Base-by-base conservation (phyloP, 371 early-diverging fungal genomes). In the Rhizopus microsporus region DNA sequence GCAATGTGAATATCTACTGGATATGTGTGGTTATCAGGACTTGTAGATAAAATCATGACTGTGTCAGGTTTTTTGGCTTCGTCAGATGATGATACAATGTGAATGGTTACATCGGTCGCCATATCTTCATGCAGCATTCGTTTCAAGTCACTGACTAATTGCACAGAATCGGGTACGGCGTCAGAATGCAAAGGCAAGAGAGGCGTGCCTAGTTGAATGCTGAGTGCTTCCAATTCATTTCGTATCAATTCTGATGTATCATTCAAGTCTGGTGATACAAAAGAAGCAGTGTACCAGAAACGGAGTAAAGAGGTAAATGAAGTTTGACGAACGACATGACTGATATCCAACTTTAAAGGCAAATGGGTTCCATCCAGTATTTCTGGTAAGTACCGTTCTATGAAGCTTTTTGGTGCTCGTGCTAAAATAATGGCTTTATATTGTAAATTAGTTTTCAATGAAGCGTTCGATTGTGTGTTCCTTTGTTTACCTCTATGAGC, bases 251-350 rank as follows among this genome's bases (percentile, higher is more conserved):
- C 23, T n/a, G 62, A 45, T 31, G 51, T 17, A 31, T 63, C 53
- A 35, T 53, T 59, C 30, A 55, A 59, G 16, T 59, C 60, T 38
- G 39, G 63, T 53, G 54, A 63, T 57, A 47, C 56, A 57, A 59
- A 75, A 3, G 62, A 64, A 13, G 71, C 73, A 15, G 78, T 78
- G 34, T 78, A 78, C 75, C 75, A 78, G 47, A 70, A 78, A 17
- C 73, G 69, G 43, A 78, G 54, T 39, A 76, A 49, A 31, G 60
- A 43, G 5, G 32, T 47, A 43, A 73, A 60, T 13, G 60, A 40
- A 4, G 52, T 37, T n/a, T 59, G 53, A 23, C 62, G 59, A 32
- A 76, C 49, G 16, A 59, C 46, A 13, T 66, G 32, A 16, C 59
- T 57, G 33, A 69, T 58, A 50, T 71, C 49, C n/a, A 63, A 7